Evolutionary conservation across 2,329 filamentous ascomycete species (phyloP).

Genomic region (Ophiosphaerella korrae): DNA sequence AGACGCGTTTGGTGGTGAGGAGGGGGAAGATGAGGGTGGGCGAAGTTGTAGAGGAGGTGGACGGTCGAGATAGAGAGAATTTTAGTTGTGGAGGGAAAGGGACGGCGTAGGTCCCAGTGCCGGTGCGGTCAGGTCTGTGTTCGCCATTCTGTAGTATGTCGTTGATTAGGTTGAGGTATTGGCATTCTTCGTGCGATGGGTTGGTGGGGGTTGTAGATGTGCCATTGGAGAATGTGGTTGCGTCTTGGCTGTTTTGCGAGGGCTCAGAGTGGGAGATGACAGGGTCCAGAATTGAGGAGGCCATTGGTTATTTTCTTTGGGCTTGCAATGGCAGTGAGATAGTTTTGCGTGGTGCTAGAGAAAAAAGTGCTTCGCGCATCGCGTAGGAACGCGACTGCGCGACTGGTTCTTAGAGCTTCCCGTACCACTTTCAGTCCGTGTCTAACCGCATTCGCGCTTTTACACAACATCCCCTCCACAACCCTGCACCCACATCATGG

Average conservation of each 20-base stretch:
- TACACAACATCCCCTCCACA: conserved; percentile 26
- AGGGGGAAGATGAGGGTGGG: conserved; percentile 77
- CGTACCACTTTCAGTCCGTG: conserved; percentile 13
- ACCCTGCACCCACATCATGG: conserved; percentile 25
- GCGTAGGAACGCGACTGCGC: conserved; percentile 41
- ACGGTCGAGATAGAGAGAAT: conserved; percentile 74
- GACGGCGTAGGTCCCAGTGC: conserved; percentile 87
- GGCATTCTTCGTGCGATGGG: conserved; percentile 78
- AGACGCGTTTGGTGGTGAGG: conserved; percentile 96
- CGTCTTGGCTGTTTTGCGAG: conserved; percentile 18
- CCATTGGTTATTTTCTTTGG: conserved; percentile 21
- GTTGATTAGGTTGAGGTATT: conserved; percentile 89
- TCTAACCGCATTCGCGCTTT: conserved; percentile 31
- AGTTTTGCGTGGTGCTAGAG: neutral
- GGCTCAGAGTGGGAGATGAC: conserved; percentile 24
- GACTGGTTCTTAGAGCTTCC: conserved; percentile 20
- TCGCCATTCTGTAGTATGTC: conserved; percentile 84
- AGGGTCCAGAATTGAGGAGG: conserved; percentile 33
- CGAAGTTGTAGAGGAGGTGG: conserved; percentile 46
- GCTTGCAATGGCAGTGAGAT: neutral
- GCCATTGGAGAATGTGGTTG: conserved; percentile 12
- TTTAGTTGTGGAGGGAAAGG: conserved; percentile 87
- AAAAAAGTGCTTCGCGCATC: conserved; percentile 26
- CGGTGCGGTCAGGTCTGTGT: conserved; percentile 87
- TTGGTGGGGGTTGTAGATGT: conserved; percentile 6